Evolutionary conservation across 1,139 yeast genomes (phyloP).

Genomic region (Scheffersomyces segobiensis): DNA sequence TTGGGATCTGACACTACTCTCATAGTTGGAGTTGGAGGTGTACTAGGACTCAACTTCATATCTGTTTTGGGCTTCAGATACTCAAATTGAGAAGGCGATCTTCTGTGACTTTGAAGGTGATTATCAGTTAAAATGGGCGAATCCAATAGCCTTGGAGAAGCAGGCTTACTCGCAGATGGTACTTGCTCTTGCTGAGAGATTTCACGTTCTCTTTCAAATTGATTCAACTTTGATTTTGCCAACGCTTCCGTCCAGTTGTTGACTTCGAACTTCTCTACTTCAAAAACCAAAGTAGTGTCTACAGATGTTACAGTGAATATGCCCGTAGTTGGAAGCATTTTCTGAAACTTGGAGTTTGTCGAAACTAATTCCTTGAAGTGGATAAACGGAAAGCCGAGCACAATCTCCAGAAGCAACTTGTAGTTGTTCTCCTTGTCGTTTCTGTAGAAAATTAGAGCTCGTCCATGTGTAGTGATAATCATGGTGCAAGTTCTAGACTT

Average conservation of each 20-base stretch:
- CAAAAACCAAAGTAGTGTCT: conserved; percentile 51
- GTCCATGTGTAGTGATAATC: conserved; percentile 56
- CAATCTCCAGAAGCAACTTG: conserved; percentile 50
- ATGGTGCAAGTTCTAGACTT: conserved; percentile 46
- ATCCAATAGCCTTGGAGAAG: conserved; percentile 8
- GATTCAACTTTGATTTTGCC: conserved; percentile 48
- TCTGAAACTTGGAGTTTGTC: conserved; percentile 28
- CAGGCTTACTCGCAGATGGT: neutral
- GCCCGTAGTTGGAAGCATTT: conserved; percentile 42
- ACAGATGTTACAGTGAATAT: conserved; percentile 55
- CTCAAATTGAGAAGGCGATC: neutral
- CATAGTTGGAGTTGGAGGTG: conserved; percentile 5
- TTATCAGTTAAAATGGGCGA: conserved; percentile 4
- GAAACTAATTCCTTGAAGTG: conserved; percentile 55
- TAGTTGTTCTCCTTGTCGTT: conserved; percentile 33
- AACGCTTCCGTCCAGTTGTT: conserved; percentile 57
- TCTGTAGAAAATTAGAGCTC: conserved; percentile 51
- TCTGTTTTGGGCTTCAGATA: neutral
- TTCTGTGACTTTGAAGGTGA: neutral
- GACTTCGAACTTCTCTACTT: conserved; percentile 56
- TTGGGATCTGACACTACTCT: conserved; percentile 1
- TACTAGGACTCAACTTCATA: neutral
- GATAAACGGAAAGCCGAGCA: conserved; percentile 47
- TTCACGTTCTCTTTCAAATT: conserved; percentile 39
- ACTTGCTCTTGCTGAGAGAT: neutral